Evolutionary conservation across 1,284 basidiomycete genomes (phyloP).

Genomic region (Pyrrhoderma noxium): DNA sequence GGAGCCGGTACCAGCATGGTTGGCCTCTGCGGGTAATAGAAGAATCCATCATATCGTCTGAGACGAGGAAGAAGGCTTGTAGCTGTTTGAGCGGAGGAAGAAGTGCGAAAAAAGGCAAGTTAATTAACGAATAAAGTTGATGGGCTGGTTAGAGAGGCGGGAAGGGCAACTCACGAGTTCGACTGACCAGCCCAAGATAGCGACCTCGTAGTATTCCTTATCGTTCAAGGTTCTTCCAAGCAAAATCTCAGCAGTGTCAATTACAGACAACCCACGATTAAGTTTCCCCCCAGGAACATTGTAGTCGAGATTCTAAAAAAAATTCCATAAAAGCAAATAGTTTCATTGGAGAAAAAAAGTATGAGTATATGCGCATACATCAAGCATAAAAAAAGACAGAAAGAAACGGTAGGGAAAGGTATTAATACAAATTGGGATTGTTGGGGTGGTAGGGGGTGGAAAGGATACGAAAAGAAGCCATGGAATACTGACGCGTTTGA

Average conservation of each 20-base stretch:
- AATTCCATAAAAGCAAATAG: too few relatives aligned
- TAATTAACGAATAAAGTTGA: too few relatives aligned
- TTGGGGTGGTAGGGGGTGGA: too few relatives aligned
- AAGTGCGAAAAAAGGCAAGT: not conserved
- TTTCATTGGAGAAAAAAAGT: too few relatives aligned
- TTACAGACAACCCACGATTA: slow-evolving; percentile 91
- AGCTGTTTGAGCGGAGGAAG: slow-evolving; percentile 43
- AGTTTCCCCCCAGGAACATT: slow-evolving; percentile 97
- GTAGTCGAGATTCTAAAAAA: slow-evolving; percentile 76
- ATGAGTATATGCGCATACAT: too few relatives aligned
- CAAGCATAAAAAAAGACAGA: not conserved
- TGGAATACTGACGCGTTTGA: slow-evolving; percentile 39
- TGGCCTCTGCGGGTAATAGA: slow-evolving; percentile 96
- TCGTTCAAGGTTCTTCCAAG: slow-evolving; percentile 62
- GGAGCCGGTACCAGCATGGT: slow-evolving; percentile 89
- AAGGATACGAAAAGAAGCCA: too few relatives aligned
- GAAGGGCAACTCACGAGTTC: slow-evolving; percentile 89
- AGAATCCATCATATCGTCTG: slow-evolving; percentile 97
- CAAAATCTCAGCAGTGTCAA: slow-evolving; percentile 89
- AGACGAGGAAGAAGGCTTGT: slow-evolving; percentile 97
- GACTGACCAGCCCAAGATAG: slow-evolving; percentile 92
- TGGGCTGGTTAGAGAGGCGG: too few relatives aligned
- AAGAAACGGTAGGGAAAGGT: too few relatives aligned
- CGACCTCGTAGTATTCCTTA: slow-evolving; percentile 86
- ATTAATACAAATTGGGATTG: too few relatives aligned